A percentile compares a stretch with the other conserved stretches of the same genome.
Conservation (phyloP, 2,329 filamentous ascomycete species). For the Triangularia setosa region DNA sequence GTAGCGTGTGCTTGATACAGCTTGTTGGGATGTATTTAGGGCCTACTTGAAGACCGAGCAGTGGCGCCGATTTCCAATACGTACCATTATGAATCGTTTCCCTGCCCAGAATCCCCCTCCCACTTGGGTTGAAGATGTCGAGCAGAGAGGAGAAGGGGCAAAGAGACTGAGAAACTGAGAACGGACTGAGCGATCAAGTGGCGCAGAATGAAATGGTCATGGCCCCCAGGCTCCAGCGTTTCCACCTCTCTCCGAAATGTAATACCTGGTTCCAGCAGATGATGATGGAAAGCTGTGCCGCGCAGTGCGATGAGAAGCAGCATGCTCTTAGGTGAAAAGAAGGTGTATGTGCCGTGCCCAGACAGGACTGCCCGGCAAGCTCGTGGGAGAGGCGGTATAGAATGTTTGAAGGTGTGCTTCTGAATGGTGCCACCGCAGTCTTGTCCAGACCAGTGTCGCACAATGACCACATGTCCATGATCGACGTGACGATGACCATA, state of each 20-base stretch:
- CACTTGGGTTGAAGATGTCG: background rate
- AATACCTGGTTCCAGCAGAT: background rate
- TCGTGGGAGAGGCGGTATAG: background rate
- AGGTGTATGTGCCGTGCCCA: slow-evolving; percentile 17
- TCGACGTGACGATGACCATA: slow-evolving; percentile 8
- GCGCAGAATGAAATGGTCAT: slow-evolving; percentile 23
- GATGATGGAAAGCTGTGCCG: slow-evolving; percentile 23
- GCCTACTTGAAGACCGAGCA: background rate
- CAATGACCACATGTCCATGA: background rate
- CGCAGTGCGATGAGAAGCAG: slow-evolving; percentile 4
- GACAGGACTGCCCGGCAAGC: slow-evolving; percentile 11
- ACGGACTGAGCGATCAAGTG: slow-evolving; percentile 7
- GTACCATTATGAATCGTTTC: background rate
- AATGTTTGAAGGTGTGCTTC: background rate
- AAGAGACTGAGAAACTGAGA: background rate
- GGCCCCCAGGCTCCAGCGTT: slow-evolving; percentile 27
- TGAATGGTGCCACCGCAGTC: background rate
- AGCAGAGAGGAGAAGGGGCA: background rate
- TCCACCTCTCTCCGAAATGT: slow-evolving; percentile 10
- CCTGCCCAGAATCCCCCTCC: background rate
- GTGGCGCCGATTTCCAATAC: background rate
- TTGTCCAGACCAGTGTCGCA: background rate
- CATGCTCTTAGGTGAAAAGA: slow-evolving; percentile 9
- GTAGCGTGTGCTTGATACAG: background rate
- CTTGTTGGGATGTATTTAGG: background rate